These are phyloP conservation scores for Cystofilobasidium macerans DNA, from an alignment of 768 basidiomycete genomes.

Conservation along the genomic window DNA sequence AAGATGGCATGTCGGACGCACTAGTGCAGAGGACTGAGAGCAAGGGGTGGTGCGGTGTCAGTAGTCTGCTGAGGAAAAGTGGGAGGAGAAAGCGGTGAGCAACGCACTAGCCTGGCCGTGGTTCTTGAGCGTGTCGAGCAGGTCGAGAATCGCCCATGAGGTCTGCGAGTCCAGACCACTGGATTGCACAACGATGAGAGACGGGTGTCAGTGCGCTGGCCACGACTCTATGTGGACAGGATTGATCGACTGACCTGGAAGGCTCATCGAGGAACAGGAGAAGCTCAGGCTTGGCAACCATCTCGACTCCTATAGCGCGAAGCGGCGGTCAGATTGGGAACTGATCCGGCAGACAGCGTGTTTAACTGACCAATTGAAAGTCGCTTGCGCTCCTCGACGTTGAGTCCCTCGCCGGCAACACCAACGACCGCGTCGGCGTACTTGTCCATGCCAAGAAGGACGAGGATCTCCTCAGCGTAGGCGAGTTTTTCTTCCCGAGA, in stretches of 20 bases:
- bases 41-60: neutral
- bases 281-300: conserved; percentile 38
- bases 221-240: neutral
- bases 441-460: conserved; percentile 29
- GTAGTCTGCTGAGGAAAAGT: too few relatives aligned
- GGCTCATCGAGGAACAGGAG: conserved; percentile 45
- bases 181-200: too few relatives aligned
- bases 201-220: neutral
- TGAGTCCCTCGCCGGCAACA: conserved; percentile 38
- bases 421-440: conserved; percentile 38
- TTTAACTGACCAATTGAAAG: conserved; percentile 34
- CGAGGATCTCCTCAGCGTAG: conserved; percentile 42
- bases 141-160: conserved; percentile 64
- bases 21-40: conserved; percentile 36
- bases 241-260: conserved; percentile 28
- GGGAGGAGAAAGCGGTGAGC: neutral
- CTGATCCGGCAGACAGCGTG: too few relatives aligned
- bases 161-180: conserved; percentile 59
- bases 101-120: conserved; percentile 38
- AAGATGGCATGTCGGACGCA: neutral
- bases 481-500: conserved; percentile 33
- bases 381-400: conserved; percentile 31
- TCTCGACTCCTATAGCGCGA: conserved; percentile 8
- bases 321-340: too few relatives aligned
- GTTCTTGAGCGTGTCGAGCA: conserved; percentile 41